These are phyloP conservation scores for Cucumis sativus DNA, from an alignment of 306 rosid species.

Conservation along the genomic window Cucumber_9930_V3 NC_026660.2:27787001-27787500, in stretches of 20 bases:
- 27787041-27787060: slow-evolving; percentile 96
- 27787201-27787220: slow-evolving; percentile 87
- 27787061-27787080: slow-evolving; percentile 92
- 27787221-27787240: slow-evolving; percentile 72
- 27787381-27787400: slow-evolving; percentile 95
- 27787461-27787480: slow-evolving; percentile 90
- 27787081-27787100: slow-evolving; percentile 99
- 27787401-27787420: slow-evolving; percentile 95
- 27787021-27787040: slow-evolving; percentile 93
- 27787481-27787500: slow-evolving; percentile 84
- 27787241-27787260: slow-evolving; percentile 79
- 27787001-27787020: slow-evolving; percentile 44
- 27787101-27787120: slow-evolving; percentile 83
- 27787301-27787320: slow-evolving; percentile 76
- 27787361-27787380: slow-evolving; percentile 90
- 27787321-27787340: slow-evolving; percentile 82
- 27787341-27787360: slow-evolving; percentile 79
- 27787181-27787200: slow-evolving; percentile 91
- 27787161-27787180: slow-evolving; percentile 95
- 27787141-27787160: slow-evolving; percentile 99
- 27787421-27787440: slow-evolving; percentile 88
- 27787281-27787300: slow-evolving; percentile 84
- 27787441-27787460: slow-evolving; percentile 91
- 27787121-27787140: slow-evolving; percentile 95
- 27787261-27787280: slow-evolving; percentile 90